A percentile compares a stretch with the other conserved stretches of the same genome.
Evolutionary conservation across 495 filamentous ascomycete genomes (phyloP).

Genomic region (Aspergillus nidulans): DNA sequence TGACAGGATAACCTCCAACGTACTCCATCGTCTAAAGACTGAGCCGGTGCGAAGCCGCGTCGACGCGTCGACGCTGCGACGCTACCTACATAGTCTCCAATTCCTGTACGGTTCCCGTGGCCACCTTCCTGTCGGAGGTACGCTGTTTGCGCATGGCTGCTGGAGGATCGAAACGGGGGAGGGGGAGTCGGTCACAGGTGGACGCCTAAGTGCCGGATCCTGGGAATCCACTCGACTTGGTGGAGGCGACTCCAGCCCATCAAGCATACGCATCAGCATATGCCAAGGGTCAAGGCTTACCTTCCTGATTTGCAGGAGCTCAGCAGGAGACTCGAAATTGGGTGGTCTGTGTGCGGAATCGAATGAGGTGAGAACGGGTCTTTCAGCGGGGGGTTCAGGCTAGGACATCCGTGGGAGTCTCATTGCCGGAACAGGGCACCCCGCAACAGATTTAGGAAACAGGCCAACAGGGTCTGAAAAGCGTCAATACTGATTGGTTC

Average conservation of each 20-base stretch:
- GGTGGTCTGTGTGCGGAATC: background rate
- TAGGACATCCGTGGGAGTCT: conserved; percentile 3
- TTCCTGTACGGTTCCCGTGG: background rate
- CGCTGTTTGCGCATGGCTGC: too few relatives aligned
- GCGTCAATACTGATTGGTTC: conserved; percentile 10
- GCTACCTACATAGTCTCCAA: background rate
- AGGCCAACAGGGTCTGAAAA: conserved; percentile 1
- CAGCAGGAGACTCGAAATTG: background rate
- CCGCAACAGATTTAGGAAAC: conserved; percentile 20
- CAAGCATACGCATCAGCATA: conserved; percentile 1
- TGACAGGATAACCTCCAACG: background rate
- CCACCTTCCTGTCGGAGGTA: background rate
- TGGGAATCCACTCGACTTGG: background rate
- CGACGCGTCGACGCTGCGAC: background rate
- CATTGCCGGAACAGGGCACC: conserved; percentile 20
- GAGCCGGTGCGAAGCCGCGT: background rate
- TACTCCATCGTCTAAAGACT: background rate
- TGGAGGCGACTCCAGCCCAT: background rate
- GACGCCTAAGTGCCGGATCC: background rate
- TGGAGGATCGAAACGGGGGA: too few relatives aligned
- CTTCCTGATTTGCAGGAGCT: background rate
- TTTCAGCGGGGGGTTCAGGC: background rate
- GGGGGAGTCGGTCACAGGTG: too few relatives aligned
- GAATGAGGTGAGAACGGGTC: background rate
- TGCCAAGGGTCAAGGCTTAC: conserved; percentile 1